Evolutionary conservation across 2,329 filamentous ascomycete genomes (phyloP).

Genomic region (Hortaea sp.): DNA sequence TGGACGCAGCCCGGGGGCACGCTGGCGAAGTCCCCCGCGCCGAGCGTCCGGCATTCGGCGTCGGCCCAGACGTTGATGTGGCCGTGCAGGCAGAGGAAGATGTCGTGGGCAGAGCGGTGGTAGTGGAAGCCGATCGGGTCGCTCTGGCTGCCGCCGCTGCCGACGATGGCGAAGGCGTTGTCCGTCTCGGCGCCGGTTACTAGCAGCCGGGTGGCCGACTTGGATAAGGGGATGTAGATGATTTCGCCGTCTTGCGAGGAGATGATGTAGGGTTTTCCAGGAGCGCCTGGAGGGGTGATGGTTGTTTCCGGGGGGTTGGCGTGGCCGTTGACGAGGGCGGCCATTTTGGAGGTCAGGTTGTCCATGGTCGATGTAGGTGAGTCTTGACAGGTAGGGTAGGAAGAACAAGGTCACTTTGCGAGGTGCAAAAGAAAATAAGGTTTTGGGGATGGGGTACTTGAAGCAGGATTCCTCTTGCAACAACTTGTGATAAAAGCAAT

Average conservation of each 20-base stretch:
- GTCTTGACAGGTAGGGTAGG: too few species aligned
- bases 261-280: constrained; percentile 16
- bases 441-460: too few species aligned
- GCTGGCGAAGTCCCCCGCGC: constrained; percentile 48
- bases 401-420: too few species aligned
- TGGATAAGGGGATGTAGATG: constrained; percentile 43
- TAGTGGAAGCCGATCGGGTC: constrained; percentile 46
- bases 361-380: not conserved
- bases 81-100: constrained; percentile 48
- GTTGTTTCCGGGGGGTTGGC: not conserved
- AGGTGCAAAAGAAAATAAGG: too few species aligned
- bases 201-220: constrained; percentile 42
- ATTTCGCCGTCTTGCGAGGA: constrained; percentile 37
- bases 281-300: constrained; percentile 9
- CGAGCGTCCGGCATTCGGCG: constrained; percentile 45
- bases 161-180: constrained; percentile 42
- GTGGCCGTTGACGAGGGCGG: not conserved
- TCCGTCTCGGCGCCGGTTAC: constrained; percentile 44
- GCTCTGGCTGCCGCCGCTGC: constrained; percentile 37
- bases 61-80: constrained; percentile 48
- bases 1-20: constrained; percentile 47
- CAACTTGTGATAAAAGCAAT: too few species aligned
- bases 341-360: not conserved
- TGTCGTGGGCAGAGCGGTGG: constrained; percentile 47
- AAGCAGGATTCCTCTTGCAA: too few species aligned